Evolutionary conservation across 352 stramenopile genomes (phyloP).

Genomic region (Pythium aquatile): DNA sequence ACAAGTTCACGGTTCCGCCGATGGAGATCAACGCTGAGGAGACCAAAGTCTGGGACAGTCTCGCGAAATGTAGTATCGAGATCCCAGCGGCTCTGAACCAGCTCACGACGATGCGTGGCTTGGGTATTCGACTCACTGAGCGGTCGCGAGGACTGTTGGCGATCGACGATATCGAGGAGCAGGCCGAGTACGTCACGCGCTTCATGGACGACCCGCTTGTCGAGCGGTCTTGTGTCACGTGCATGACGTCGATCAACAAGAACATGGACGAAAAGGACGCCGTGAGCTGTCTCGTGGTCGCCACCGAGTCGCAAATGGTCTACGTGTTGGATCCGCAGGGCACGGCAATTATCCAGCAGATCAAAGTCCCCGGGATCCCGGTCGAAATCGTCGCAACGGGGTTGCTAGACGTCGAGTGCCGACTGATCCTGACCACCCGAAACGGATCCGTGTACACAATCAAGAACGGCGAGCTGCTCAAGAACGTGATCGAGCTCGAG

Average conservation of each 20-base stretch:
- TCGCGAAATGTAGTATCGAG: conserved; percentile 71
- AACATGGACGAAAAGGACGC: conserved; percentile 83
- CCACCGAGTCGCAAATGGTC: conserved; percentile 80
- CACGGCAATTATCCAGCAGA: conserved; percentile 64
- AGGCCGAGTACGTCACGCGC: conserved; percentile 76
- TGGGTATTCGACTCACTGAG: conserved; percentile 69
- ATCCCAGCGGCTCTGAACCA: conserved; percentile 64
- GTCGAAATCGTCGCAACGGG: conserved; percentile 76
- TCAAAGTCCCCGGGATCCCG: conserved; percentile 65
- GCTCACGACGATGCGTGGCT: conserved; percentile 59
- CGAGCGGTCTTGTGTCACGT: conserved; percentile 78
- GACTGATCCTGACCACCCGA: conserved; percentile 83
- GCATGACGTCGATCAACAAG: conserved; percentile 89
- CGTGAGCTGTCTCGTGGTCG: conserved; percentile 82
- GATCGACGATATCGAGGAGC: conserved; percentile 81
- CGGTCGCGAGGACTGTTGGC: conserved; percentile 67
- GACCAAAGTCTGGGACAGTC: conserved; percentile 62
- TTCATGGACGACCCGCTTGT: conserved; percentile 79
- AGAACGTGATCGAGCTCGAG: conserved; percentile 87
- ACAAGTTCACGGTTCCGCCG: conserved; percentile 86
- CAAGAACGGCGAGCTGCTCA: conserved; percentile 89
- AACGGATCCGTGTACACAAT: conserved; percentile 88
- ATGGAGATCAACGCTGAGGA: conserved; percentile 76
- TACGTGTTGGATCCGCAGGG: conserved; percentile 77
- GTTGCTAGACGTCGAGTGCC: conserved; percentile 82